Conservation (phyloP, 2,329 filamentous ascomycete species). For the Hymenoscyphus infarciens region DNA sequence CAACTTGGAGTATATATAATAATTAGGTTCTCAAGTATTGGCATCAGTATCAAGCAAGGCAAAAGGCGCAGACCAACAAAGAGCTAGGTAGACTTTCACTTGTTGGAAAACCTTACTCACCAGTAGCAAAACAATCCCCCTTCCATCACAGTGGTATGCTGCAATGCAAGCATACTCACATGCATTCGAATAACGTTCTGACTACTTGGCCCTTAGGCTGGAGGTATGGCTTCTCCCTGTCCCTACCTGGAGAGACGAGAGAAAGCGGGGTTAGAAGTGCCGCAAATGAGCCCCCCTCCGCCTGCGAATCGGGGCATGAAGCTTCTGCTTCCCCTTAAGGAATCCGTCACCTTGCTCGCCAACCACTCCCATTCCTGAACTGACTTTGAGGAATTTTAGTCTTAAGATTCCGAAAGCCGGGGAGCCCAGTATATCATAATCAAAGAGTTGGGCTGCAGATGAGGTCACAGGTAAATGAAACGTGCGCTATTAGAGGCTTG, state of each 20-base stretch:
- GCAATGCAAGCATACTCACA: not conserved
- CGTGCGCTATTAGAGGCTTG: not conserved
- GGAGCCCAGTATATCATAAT: not conserved
- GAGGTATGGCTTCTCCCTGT: not conserved
- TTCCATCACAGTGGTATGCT: conserved; percentile 1
- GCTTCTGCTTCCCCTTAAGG: not conserved
- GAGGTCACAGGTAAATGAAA: not conserved
- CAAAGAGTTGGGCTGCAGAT: not conserved
- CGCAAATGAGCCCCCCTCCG: not conserved
- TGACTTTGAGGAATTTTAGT: not conserved
- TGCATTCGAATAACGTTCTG: not conserved
- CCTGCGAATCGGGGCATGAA: not conserved
- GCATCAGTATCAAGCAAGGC: not conserved
- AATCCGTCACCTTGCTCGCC: not conserved
- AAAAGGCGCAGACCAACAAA: not conserved
- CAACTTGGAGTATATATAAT: not conserved
- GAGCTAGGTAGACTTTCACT: not conserved
- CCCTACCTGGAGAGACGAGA: not conserved
- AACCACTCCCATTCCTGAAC: not conserved
- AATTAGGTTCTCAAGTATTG: not conserved
- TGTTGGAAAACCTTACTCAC: not conserved
- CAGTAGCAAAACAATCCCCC: not conserved
- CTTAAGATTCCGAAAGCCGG: not conserved
- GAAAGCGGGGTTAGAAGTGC: not conserved
- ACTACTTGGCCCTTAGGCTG: not conserved